Conservation (phyloP, 345 rosid genomes). For the Boechera divaricarpa region DNA sequence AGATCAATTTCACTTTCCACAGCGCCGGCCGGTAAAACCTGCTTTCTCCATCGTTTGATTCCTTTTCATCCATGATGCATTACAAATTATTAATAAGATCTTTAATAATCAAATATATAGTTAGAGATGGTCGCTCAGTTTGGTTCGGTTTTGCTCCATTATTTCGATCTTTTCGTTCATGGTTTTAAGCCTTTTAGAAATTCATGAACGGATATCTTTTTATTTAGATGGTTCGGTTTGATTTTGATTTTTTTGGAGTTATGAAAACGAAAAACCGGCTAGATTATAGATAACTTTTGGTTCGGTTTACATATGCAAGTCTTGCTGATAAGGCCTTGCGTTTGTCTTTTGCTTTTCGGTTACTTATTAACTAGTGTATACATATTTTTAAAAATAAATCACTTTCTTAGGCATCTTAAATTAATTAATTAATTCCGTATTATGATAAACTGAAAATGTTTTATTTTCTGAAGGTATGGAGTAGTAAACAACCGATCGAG, state of each 20-base stretch:
- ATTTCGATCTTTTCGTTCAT: not conserved
- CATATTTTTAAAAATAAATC: too few species aligned
- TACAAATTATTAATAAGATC: not conserved
- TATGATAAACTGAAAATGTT: too few species aligned
- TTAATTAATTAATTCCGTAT: too few species aligned
- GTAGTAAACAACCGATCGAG: not conserved
- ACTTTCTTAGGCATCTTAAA: too few species aligned
- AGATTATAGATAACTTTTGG: not conserved
- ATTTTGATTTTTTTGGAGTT: not conserved
- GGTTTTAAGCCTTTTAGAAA: too few species aligned
- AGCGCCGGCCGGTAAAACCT: slow-evolving; percentile 60
- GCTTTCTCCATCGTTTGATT: not conserved
- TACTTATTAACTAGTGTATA: too few species aligned
- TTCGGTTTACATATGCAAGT: not conserved
- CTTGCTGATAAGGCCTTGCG: too few species aligned
- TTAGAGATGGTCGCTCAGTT: not conserved
- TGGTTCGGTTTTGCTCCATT: not conserved
- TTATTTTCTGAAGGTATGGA: not conserved
- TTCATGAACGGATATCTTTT: too few species aligned
- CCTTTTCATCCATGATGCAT: not conserved
- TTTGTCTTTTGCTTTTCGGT: too few species aligned
- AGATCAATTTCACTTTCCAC: slow-evolving; percentile 64
- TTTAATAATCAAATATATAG: not conserved
- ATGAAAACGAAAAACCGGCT: not conserved
- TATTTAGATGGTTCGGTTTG: not conserved